Base-by-base conservation (phyloP, 176 grass and related monocot genomes). In the Cenchrus fungigraminus region DNA sequence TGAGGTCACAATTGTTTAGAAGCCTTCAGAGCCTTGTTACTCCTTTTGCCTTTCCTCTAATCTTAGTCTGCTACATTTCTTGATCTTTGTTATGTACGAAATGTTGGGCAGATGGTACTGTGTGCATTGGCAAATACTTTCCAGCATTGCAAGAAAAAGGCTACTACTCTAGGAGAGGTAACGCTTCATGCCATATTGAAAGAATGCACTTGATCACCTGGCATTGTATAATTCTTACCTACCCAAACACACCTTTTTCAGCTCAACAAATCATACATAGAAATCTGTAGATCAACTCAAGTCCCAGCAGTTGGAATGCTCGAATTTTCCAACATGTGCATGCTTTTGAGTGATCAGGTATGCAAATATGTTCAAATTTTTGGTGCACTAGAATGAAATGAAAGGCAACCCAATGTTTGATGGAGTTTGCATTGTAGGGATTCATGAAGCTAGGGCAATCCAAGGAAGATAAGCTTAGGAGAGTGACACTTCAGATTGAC, bases 271-370 rank as follows among this genome's bases (percentile, higher is more conserved):
- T 90, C 91, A 57, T 99, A 99, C 53, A 88, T 80, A 47, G 91
- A 94, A 86, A 96, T 93, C 67, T 99, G 97, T 79, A 94, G 87
- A 94, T 92, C 91, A 70, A 89, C 86, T 68, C 97, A 91, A 87
- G 86, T 92, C 28, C 88, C 90, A 79, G 91, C 90, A 73, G 86
- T 92, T 42, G 97, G 91, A 64, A 93, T 87, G 73, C 86, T 88
- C 68, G 91, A 99, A 86, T 99, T 99, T 89, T 89, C 81, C 34
- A 91, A 91, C 67, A 89, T 99, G 91, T 99, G 97, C 79, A 90
- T 85, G 86, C 87, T 88, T 76, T 86, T 99, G 29, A 92, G 88
- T 0, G 93, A 99, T 82, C 97, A 96, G 97, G 97, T 99, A 81
- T 34, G 78, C 43, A 75, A 71, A 66, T 67, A 83, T 15, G 4